These are phyloP conservation scores for Aureobasidium zeae DNA, from an alignment of 2,329 filamentous ascomycete species.

Conservation along the genomic window DNA sequence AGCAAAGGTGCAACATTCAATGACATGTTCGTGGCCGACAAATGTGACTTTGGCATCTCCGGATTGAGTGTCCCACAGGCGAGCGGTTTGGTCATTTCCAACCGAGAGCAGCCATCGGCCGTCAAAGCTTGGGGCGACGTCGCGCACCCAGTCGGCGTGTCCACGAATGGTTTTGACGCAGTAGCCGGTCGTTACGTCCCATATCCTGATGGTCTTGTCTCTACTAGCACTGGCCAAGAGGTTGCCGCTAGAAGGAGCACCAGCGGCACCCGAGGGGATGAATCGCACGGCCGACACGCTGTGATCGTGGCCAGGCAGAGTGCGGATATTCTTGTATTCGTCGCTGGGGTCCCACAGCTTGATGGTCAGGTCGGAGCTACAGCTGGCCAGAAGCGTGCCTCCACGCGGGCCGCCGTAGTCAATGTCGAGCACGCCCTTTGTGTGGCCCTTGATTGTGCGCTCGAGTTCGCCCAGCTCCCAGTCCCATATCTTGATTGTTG, in stretches of 20 bases:
- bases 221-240: slow-evolving; percentile 77
- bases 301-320: slow-evolving; percentile 83
- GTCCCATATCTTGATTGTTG: slow-evolving; percentile 94
- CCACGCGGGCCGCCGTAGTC: slow-evolving; percentile 83
- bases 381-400: slow-evolving; percentile 69
- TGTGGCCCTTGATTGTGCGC: slow-evolving; percentile 84
- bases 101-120: slow-evolving; percentile 75
- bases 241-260: slow-evolving; percentile 70
- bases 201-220: slow-evolving; percentile 77
- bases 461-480: slow-evolving; percentile 91
- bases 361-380: slow-evolving; percentile 82
- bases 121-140: slow-evolving; percentile 72
- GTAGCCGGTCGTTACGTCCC: slow-evolving; percentile 89
- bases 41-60: slow-evolving; percentile 71
- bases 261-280: slow-evolving; percentile 71
- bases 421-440: slow-evolving; percentile 75
- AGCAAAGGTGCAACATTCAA: slow-evolving; percentile 81
- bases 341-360: slow-evolving; percentile 90
- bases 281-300: slow-evolving; percentile 84
- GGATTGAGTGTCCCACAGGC: slow-evolving; percentile 74
- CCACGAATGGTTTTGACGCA: slow-evolving; percentile 84
- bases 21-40: slow-evolving; percentile 74
- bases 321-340: slow-evolving; percentile 92
- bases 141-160: slow-evolving; percentile 84
- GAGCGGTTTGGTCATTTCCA: slow-evolving; percentile 70